Conservation (phyloP, 352 stramenopile genomes). For the Globisporangium yorkense region DNA sequence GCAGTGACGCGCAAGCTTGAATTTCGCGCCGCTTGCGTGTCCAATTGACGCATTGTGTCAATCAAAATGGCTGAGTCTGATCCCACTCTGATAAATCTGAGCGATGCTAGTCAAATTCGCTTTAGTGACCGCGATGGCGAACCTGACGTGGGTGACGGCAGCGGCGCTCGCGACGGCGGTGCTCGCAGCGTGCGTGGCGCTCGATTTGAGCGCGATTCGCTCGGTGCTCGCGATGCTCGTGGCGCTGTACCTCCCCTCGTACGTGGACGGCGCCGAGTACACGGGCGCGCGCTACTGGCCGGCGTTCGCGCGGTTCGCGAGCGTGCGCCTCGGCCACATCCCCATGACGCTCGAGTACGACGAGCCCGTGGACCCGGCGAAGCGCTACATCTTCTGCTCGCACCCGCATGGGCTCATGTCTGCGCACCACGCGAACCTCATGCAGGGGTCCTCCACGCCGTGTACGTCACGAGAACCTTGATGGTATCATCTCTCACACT, state of each 20-base stretch:
- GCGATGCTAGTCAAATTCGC: not conserved
- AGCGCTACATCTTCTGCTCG: constrained; percentile 76
- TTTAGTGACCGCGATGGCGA: constrained; percentile 7
- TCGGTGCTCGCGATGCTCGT: constrained; percentile 20
- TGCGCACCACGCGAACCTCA: constrained; percentile 55
- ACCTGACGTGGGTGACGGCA: constrained; percentile 21
- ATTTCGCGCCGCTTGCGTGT: too few relatives aligned
- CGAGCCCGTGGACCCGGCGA: constrained; percentile 40
- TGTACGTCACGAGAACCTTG: constrained; percentile 19
- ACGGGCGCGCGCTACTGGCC: constrained; percentile 55
- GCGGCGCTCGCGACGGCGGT: constrained; percentile 24
- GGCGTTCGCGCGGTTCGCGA: constrained; percentile 38
- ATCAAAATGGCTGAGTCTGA: too few relatives aligned
- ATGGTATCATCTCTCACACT: not conserved
- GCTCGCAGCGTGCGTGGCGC: constrained; percentile 23
- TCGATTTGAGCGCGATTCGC: constrained; percentile 13
- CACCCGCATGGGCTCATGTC: constrained; percentile 76
- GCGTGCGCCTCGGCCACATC: constrained; percentile 27
- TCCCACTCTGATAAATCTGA: too few relatives aligned
- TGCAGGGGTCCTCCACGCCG: constrained; percentile 52
- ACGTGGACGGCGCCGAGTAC: constrained; percentile 48
- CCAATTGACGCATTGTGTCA: too few relatives aligned
- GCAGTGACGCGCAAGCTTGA: not conserved
- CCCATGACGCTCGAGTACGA: constrained; percentile 67
- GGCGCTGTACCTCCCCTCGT: constrained; percentile 49